Evolutionary conservation across 108 stramenopile genomes (phyloP), one percentile per base, ranked within the genome.

Genomic region (Fistulifera pelliculosa): DNA sequence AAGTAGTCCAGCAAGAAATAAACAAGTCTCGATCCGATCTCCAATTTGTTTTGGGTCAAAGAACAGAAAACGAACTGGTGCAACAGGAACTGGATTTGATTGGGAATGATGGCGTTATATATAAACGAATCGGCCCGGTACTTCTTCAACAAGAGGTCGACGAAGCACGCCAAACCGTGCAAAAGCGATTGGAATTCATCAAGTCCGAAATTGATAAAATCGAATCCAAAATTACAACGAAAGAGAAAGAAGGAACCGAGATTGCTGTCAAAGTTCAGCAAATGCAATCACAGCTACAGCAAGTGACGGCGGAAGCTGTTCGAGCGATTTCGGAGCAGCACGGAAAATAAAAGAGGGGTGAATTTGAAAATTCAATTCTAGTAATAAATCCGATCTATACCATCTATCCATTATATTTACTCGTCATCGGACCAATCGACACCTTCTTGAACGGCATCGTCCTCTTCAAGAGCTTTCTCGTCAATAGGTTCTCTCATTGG

Each of bases 11-110:
- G 73, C 76, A 85, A 56, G 68, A 87, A 41, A 49, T 94, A 21
- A 51, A 69, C 21, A 54, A 61, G 18, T 62, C 78, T 11, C 65
- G 69, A 39, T 60, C 47, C 40, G 75, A 81, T 66, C 62, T 83
- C 47, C 83, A 84, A 58, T 73, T 66, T 12, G 68, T 94, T 24
- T 62, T 89, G 66, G 70, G 71, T 22, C 93, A 94, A 57, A 40
- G 75, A 69, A 81, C 83, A 39, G 93, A 94, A 55, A 94, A 94
- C 62, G 89, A 94, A 66, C 83, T 91, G 86, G 92, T 94, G 1
- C 67, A 76, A 61, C 63, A 75, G 53, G 89, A 77, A 58, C 53
- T 81, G 19, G 39, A 68, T 47, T 39, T 69, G 24, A 21, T 77
- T 47, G 71, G 75, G 17, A 64, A 66, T 3, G 66, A 66, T 23